Base-by-base conservation (phyloP, 108 stramenopile genomes). In the Skeletonema marinoi region DNA sequence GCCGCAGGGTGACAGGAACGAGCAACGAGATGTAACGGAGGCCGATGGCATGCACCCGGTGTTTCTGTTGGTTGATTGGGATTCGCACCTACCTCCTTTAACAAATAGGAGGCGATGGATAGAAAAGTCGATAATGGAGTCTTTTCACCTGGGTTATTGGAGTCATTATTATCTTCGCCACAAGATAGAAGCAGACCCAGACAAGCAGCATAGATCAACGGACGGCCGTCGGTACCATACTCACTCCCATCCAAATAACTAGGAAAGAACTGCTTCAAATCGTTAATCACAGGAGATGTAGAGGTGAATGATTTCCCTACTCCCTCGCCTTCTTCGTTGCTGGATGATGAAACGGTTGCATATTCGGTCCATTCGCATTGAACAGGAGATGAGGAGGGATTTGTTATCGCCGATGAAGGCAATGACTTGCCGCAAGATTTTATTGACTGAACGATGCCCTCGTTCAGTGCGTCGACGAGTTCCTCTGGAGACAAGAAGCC, bases 361-460 rank as follows among this genome's bases (percentile, higher is more conserved):
- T 75, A 82, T 39, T 82, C 81, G 8, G 74, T 75, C 81, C 81
- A 82, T 65, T 82, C 60, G 70, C 74, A 82, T 32, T 75, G 74
- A 51, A 60, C 41, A 8, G 68, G 65, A 32, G 68, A 70, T 3
- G 65, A 61, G 4, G 33, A 36, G 2, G 35, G n/a, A 42, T 25
- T 16, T 14, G 25, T 36, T 31, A 82, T 33, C 35, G 64, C 64
- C 30, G 74, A 71, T 1, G 81, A 82, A 1, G 81, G 81, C 42
- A 82, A 54, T 0, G 59, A 44, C 32, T 50, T 36, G 54, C 81
- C 81, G 9, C 70, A 82, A 5, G 74, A 56, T 71, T 82, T 69
- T 3, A 82, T 76, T 16, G 69, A 70, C 35, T 48, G 38, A 2
- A 71, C 60, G 12, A 82, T 68, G 32, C 81, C 81, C 10, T 71